Conservation (phyloP, 169 alveolate genomes). For the Plasmodium reichenowi region DNA sequence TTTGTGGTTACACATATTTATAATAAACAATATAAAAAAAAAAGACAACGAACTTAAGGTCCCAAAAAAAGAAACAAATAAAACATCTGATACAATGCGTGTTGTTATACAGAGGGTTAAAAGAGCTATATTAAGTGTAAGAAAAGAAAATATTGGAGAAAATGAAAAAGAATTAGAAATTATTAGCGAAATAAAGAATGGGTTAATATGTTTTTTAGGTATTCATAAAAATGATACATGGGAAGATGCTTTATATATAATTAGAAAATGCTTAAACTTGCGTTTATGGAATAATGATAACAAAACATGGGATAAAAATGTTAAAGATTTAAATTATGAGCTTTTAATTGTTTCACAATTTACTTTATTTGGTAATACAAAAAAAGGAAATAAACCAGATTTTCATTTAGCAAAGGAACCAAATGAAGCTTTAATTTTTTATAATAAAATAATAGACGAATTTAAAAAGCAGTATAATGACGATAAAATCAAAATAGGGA, state of each 20-base stretch:
- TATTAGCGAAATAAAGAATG: conserved; percentile 50
- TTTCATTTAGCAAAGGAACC: conserved; percentile 94
- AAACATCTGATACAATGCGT: conserved; percentile 5
- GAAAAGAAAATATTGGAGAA: conserved; percentile 21
- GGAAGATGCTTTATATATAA: conserved; percentile 68
- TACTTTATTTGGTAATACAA: conserved; percentile 91
- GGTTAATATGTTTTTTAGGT: conserved; percentile 53
- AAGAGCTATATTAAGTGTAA: conserved; percentile 31
- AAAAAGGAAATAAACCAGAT: conserved; percentile 94
- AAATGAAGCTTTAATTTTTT: conserved; percentile 90
- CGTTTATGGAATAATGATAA: conserved; percentile 89
- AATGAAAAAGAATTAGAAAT: conserved; percentile 54
- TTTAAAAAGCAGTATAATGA: conserved; percentile 39
- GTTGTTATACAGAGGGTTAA: conserved; percentile 57
- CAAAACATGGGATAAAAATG: conserved; percentile 90
- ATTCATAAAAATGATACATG: conserved; percentile 65
- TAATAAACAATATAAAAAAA: background rate
- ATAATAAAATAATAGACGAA: conserved; percentile 86
- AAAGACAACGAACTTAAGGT: background rate
- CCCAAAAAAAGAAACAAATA: background rate
- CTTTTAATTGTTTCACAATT: conserved; percentile 92
- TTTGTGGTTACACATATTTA: too few species aligned
- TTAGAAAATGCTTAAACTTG: conserved; percentile 88
- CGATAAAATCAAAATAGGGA: conserved; percentile 78
- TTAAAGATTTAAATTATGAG: conserved; percentile 88